Conservation (phyloP, 2,329 filamentous ascomycete genomes). For the Fusarium sp. region DNA sequence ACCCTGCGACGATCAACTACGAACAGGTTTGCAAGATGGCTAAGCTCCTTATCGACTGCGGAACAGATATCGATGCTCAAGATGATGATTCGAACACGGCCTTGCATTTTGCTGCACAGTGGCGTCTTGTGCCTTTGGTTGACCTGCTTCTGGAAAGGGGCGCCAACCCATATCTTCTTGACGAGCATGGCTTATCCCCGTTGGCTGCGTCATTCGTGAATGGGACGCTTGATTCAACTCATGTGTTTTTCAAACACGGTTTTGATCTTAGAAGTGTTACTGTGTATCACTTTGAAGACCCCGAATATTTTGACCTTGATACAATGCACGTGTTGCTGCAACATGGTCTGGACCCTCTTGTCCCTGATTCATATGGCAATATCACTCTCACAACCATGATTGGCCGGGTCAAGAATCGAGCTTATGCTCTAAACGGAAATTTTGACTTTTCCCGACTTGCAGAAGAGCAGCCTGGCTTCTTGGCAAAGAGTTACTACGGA, state of each 20-base stretch:
- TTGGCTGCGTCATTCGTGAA: conserved; percentile 13
- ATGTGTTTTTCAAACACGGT: conserved; percentile 27
- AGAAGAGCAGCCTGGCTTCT: conserved; percentile 26
- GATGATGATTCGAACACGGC: conserved; percentile 22
- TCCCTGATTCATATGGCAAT: background rate
- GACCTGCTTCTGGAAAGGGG: conserved; percentile 32
- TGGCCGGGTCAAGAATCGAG: background rate
- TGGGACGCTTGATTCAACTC: background rate
- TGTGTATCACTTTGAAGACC: background rate
- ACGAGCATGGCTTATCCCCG: conserved; percentile 14
- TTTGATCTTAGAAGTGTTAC: conserved; percentile 16
- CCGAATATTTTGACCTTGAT: background rate
- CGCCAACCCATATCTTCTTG: conserved; percentile 32
- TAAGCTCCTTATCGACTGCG: conserved; percentile 21
- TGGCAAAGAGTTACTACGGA: background rate
- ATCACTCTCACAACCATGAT: conserved; percentile 20
- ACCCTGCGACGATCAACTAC: background rate
- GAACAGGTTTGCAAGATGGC: conserved; percentile 13
- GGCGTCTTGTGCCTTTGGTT: background rate
- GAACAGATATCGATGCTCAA: conserved; percentile 35
- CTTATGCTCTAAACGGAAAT: conserved; percentile 27
- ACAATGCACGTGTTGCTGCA: conserved; percentile 10
- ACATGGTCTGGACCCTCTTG: conserved; percentile 32
- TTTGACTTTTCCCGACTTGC: conserved; percentile 38
- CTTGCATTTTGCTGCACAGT: conserved; percentile 23